These are phyloP conservation scores for Cladosporium sp. DNA, from an alignment of 2,329 filamentous ascomycete species.

Conservation along the genomic window DNA sequence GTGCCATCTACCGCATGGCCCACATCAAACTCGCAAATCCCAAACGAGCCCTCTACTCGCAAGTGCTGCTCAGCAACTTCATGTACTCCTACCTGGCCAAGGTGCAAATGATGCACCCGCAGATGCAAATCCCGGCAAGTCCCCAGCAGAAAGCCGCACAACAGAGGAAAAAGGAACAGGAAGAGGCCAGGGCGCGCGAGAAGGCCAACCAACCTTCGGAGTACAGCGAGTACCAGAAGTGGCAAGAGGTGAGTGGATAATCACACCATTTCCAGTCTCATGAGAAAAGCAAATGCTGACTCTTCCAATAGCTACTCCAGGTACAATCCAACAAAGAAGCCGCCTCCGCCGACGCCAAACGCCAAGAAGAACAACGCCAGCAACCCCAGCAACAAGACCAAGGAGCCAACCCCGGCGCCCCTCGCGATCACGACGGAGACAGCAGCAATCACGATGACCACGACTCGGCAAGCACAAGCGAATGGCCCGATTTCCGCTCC, in stretches of 20 bases:
- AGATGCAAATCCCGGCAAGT: constrained; percentile 79
- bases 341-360: constrained; percentile 9
- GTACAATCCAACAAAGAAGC: constrained; percentile 7
- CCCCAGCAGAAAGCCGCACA: constrained; percentile 40
- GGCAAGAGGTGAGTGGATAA: constrained; percentile 32
- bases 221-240: constrained; percentile 33
- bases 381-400: too few relatives aligned
- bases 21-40: constrained; percentile 99
- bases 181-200: constrained; percentile 17
- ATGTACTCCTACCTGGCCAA: constrained; percentile 99
- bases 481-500: constrained; percentile 14
- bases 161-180: constrained; percentile 23
- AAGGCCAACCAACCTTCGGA: constrained; percentile 25
- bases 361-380: constrained; percentile 1
- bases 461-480: not conserved
- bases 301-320: constrained; percentile 10
- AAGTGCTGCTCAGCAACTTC: constrained; percentile 96
- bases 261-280: not conserved
- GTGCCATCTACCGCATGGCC: constrained; percentile 96
- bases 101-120: constrained; percentile 97
- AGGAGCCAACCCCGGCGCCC: not conserved
- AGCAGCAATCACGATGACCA: constrained; percentile 8
- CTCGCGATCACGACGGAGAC: not conserved
- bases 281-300: not conserved
- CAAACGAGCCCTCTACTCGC: constrained; percentile 81